Percentiles rank a stretch among this genome's conserved stretches.
Conservation (phyloP, 2,329 filamentous ascomycete species). For the Penicillium aurantiogriseum region DNA sequence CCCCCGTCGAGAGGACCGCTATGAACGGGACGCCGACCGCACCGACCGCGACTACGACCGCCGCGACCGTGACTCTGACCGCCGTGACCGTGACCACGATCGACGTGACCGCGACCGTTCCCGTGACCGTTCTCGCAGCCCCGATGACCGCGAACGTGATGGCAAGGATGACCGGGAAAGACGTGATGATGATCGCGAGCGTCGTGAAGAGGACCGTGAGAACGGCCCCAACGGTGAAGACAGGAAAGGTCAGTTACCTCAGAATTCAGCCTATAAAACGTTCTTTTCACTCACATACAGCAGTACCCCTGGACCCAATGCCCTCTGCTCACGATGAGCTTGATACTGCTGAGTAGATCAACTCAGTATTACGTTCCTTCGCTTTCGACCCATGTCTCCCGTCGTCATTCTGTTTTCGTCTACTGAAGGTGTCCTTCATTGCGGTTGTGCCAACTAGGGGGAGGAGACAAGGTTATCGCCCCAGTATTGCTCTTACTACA, state of each 20-base stretch:
- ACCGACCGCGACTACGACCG: conserved; percentile 74
- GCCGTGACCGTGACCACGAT: conserved; percentile 49
- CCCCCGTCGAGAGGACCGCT: conserved; percentile 83
- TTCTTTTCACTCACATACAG: conserved; percentile 2
- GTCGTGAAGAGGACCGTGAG: conserved; percentile 69
- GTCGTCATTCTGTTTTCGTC: neutral
- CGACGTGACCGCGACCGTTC: conserved; percentile 42
- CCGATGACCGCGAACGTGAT: conserved; percentile 26
- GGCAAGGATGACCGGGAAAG: conserved; percentile 26
- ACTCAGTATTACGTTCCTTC: conserved; percentile 18
- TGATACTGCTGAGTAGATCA: conserved; percentile 78
- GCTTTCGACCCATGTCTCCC: neutral
- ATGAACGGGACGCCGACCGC: conserved; percentile 65
- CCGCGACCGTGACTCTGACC: conserved; percentile 68
- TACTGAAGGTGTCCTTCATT: neutral
- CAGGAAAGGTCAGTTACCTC: conserved; percentile 67
- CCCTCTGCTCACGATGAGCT: conserved; percentile 87
- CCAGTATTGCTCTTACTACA: neutral
- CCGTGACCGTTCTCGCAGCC: conserved; percentile 26
- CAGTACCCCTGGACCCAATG: conserved; percentile 68
- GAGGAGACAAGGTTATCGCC: neutral
- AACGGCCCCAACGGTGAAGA: conserved; percentile 82
- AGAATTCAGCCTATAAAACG: neutral
- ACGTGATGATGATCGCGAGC: conserved; percentile 65
- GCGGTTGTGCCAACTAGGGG: neutral